Evolutionary conservation across 139 green algal genomes (phyloP).

Genomic region (Parachlorella kessleri): DNA sequence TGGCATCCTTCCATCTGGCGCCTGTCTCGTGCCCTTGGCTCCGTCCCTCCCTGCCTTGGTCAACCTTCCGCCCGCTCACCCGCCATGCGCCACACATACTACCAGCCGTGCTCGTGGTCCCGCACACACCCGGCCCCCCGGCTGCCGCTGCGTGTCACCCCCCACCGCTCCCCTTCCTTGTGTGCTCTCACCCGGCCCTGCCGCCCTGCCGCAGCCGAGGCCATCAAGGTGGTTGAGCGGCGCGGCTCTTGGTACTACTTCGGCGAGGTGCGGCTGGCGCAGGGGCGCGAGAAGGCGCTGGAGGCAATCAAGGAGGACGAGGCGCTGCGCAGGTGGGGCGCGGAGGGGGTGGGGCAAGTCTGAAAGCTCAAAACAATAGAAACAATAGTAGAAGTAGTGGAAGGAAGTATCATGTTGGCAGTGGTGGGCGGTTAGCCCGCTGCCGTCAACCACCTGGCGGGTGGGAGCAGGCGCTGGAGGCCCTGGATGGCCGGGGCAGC

Average conservation of each 20-base stretch:
- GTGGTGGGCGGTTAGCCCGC: background rate
- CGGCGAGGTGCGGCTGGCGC: constrained; percentile 53
- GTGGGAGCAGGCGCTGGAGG: background rate
- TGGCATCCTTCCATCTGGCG: too few species aligned
- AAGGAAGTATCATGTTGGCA: too few species aligned
- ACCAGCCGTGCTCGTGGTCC: too few species aligned
- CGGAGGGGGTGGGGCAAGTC: background rate
- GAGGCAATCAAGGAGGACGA: constrained; percentile 45
- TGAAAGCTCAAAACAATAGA: background rate
- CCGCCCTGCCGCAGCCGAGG: constrained; percentile 74
- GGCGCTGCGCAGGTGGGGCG: constrained; percentile 15
- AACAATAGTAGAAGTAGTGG: background rate
- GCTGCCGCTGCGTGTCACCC: too few species aligned
- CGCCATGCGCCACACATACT: too few species aligned
- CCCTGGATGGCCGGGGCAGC: background rate
- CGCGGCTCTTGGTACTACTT: constrained; percentile 75
- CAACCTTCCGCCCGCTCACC: too few species aligned
- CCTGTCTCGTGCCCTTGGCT: too few species aligned
- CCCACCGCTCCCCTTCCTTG: background rate
- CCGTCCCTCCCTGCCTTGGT: too few species aligned
- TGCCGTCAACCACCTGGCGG: too few species aligned
- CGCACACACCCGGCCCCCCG: too few species aligned
- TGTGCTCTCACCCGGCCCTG: too few species aligned
- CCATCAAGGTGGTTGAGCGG: constrained; percentile 60
- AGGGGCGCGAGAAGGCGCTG: constrained; percentile 72